A percentile compares a stretch with the other conserved stretches of the same genome.
phyloP scores from a whole-genome alignment of 352 stramenopile genomes.

The Pythium angustatum region DNA sequence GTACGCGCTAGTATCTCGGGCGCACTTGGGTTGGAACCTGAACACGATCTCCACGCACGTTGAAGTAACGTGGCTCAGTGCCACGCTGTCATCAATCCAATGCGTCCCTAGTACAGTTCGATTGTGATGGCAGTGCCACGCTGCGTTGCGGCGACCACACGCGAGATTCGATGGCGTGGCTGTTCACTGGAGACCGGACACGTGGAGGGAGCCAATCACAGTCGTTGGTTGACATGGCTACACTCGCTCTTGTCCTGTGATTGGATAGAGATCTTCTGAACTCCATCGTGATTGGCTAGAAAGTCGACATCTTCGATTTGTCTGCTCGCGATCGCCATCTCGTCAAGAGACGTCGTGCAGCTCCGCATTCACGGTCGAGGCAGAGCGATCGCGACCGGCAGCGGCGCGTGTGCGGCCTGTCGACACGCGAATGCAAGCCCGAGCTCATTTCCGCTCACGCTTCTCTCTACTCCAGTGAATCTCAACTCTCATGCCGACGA shows the following conservation, averaged over 20 bases:
- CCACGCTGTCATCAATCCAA: neutral
- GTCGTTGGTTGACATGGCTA: neutral
- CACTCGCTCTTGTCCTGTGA: neutral
- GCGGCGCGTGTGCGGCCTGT: too few species aligned
- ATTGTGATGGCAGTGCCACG: neutral
- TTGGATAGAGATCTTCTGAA: neutral
- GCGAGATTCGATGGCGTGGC: neutral
- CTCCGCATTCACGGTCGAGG: neutral
- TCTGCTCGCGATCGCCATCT: neutral
- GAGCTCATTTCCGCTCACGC: too few species aligned
- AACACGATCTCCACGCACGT: too few species aligned
- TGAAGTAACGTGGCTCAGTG: neutral
- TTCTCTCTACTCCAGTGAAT: too few species aligned
- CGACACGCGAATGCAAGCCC: too few species aligned
- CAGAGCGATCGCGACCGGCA: neutral
- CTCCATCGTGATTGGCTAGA: neutral
- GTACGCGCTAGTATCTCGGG: too few species aligned
- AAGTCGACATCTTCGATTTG: neutral
- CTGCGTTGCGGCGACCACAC: neutral
- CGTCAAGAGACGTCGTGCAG: neutral
- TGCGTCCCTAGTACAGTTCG: neutral
- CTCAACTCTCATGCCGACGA: too few species aligned
- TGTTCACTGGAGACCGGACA: neutral
- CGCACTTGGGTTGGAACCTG: too few species aligned
- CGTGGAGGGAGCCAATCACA: neutral